These are phyloP conservation scores for Thuja plicata DNA, from an alignment of 83 land plant genomes.

Conservation along the genomic window DNA sequence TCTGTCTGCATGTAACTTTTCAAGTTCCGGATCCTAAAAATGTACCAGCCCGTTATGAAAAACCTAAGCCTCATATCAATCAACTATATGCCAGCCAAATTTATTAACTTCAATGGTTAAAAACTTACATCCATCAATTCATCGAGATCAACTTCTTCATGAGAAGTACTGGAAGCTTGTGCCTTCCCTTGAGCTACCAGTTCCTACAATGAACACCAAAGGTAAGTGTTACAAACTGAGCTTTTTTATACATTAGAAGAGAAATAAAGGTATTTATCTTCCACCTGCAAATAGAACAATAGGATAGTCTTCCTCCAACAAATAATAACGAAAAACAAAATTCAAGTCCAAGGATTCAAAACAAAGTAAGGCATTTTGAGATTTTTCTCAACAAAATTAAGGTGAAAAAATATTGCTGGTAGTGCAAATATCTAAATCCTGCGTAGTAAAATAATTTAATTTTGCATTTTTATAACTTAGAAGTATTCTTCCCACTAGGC, in stretches of 20 bases:
- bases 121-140: slow-evolving; percentile 93
- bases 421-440: not conserved
- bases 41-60: not conserved
- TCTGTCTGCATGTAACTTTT: slow-evolving; percentile 97
- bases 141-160: slow-evolving; percentile 91
- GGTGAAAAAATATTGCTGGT: not conserved
- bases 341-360: not conserved
- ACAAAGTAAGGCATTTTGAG: not conserved
- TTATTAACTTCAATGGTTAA: not conserved
- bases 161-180: slow-evolving; percentile 32
- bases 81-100: not conserved
- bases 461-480: not conserved
- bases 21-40: slow-evolving; percentile 95
- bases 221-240: not conserved
- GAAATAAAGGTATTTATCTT: not conserved
- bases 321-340: not conserved
- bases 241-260: not conserved
- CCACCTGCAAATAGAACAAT: not conserved
- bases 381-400: not conserved
- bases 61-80: not conserved
- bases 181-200: slow-evolving; percentile 63
- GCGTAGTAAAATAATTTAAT: not conserved
- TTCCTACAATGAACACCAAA: slow-evolving; percentile 57
- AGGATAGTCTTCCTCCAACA: not conserved
- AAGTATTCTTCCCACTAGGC: not conserved